Evolutionary conservation across 208 protist species (phyloP).

Genomic region (Trypanosoma congolense): DNA sequence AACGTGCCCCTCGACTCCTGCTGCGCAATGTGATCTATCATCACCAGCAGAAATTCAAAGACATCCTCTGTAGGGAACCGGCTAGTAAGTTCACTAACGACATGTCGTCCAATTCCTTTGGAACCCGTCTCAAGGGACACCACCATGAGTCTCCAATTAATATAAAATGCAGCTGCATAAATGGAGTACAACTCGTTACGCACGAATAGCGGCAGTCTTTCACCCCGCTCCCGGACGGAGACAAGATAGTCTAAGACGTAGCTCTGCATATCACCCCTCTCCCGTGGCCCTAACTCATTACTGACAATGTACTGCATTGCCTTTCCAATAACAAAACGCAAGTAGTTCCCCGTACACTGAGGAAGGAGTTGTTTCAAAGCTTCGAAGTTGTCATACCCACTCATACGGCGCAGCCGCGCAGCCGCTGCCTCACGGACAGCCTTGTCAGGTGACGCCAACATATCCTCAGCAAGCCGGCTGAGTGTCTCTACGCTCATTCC

Average conservation of each 20-base stretch:
- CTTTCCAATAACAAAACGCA: constrained; percentile 81
- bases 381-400: constrained; percentile 80
- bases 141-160: constrained; percentile 68
- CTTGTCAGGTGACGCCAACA: constrained; percentile 60
- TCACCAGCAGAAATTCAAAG: constrained; percentile 73
- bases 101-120: constrained; percentile 20
- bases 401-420: constrained; percentile 67
- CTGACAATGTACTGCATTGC: constrained; percentile 79
- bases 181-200: constrained; percentile 64
- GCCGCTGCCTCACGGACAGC: constrained; percentile 45
- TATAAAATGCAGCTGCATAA: constrained; percentile 62
- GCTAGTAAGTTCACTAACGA: constrained; percentile 39
- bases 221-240: constrained; percentile 25
- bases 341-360: constrained; percentile 46
- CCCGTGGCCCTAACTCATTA: constrained; percentile 81
- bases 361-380: constrained; percentile 51
- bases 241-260: constrained; percentile 62
- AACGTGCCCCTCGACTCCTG: constrained; percentile 47
- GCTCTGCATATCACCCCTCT: constrained; percentile 59
- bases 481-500: constrained; percentile 32
- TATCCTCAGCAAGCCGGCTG: constrained; percentile 24
- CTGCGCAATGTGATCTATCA: constrained; percentile 60
- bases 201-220: constrained; percentile 55
- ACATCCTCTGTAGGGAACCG: constrained; percentile 49
- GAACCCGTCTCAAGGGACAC: constrained; percentile 26